Conservation (phyloP, 1,284 basidiomycete genomes). For the Heterobasidion irregulare region DNA sequence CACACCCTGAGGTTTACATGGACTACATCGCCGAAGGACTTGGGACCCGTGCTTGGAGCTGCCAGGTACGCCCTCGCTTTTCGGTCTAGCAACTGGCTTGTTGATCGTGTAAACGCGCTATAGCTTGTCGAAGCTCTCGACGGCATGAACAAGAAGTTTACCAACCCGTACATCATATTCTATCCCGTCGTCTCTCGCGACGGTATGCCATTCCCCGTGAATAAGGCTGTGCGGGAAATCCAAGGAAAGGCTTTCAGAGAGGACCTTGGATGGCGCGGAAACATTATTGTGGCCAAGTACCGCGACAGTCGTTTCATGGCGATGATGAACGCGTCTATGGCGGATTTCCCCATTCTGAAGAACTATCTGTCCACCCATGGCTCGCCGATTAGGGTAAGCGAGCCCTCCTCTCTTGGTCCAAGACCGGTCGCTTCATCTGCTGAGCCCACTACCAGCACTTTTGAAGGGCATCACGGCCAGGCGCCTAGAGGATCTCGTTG, state of each 20-base stretch:
- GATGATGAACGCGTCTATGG: slow-evolving; percentile 67
- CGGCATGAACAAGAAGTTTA: slow-evolving; percentile 68
- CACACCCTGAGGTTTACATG: slow-evolving; percentile 77
- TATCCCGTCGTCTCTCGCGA: slow-evolving; percentile 68
- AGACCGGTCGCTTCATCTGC: slow-evolving; percentile 13
- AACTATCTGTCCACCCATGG: slow-evolving; percentile 66
- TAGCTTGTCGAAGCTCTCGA: slow-evolving; percentile 69
- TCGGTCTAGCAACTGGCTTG: background rate
- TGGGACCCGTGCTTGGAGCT: slow-evolving; percentile 61
- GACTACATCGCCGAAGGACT: slow-evolving; percentile 71
- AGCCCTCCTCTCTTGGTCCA: slow-evolving; percentile 16
- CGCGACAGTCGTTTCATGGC: slow-evolving; percentile 56
- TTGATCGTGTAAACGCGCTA: background rate
- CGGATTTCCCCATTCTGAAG: slow-evolving; percentile 71
- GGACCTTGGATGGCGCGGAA: slow-evolving; percentile 65
- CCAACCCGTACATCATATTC: slow-evolving; percentile 71
- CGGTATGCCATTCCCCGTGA: slow-evolving; percentile 71
- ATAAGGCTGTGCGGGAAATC: slow-evolving; percentile 65
- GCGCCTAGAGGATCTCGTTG: background rate
- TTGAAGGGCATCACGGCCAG: slow-evolving; percentile 1
- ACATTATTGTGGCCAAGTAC: slow-evolving; percentile 70
- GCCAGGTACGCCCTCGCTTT: slow-evolving; percentile 39
- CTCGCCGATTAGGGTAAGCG: slow-evolving; percentile 31
- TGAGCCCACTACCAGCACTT: slow-evolving; percentile 4
- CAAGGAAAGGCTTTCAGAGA: slow-evolving; percentile 55